Evolutionary conservation across 805 yeast genomes (phyloP).

Genomic region (Candida suzukii): DNA sequence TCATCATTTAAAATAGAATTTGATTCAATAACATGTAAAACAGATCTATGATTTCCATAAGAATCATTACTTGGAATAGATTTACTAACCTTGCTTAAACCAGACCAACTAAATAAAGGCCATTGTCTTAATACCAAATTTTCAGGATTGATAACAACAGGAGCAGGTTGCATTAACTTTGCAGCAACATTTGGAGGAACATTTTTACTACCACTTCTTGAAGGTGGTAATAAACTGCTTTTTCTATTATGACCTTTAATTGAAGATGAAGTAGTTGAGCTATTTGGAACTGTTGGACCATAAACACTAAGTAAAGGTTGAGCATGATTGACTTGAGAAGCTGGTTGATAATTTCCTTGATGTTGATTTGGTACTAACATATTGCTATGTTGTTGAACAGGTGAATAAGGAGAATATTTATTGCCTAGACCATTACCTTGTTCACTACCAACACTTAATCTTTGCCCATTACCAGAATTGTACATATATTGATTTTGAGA

Average conservation of each 20-base stretch:
- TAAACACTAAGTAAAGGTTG: conserved; percentile 13
- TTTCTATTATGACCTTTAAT: conserved; percentile 6
- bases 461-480: background rate
- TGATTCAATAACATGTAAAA: conserved; percentile 30
- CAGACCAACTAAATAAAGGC: conserved; percentile 69
- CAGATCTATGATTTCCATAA: conserved; percentile 24
- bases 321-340: background rate
- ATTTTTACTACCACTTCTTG: conserved; percentile 3
- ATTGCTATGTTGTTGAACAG: conserved; percentile 4
- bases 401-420: conserved; percentile 14
- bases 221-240: conserved; percentile 12
- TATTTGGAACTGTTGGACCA: conserved; percentile 12
- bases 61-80: conserved; percentile 36
- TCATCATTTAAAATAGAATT: conserved; percentile 27
- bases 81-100: conserved; percentile 35
- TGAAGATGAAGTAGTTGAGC: conserved; percentile 9
- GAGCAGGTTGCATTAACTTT: conserved; percentile 17
- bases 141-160: conserved; percentile 42
- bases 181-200: conserved; percentile 12
- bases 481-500: background rate
- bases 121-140: conserved; percentile 56
- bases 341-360: background rate
- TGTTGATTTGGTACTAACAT: background rate
- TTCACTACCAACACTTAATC: background rate
- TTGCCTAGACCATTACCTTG: background rate